phyloP scores from a whole-genome alignment of 768 basidiomycete species.

The Suillus clintonianus region DNA sequence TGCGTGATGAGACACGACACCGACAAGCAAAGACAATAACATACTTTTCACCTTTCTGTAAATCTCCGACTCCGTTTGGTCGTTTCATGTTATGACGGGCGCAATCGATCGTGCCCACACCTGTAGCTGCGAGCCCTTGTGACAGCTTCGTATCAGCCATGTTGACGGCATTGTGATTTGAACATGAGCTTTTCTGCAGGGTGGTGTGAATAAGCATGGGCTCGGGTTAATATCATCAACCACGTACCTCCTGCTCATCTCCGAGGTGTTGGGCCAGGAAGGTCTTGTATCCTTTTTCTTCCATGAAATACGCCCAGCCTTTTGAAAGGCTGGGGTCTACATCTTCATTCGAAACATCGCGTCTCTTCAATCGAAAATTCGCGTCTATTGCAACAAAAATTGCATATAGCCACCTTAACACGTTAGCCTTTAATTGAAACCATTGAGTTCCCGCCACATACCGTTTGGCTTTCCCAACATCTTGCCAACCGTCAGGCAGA shows the following conservation, averaged over 20 bases:
- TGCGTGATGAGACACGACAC: too few species aligned
- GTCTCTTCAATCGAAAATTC: conserved; percentile 12
- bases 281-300: conserved; percentile 1
- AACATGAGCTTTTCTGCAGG: not conserved
- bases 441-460: too few species aligned
- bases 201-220: not conserved
- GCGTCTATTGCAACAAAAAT: conserved; percentile 10
- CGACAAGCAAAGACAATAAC: too few species aligned
- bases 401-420: conserved; percentile 2
- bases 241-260: conserved; percentile 1
- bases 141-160: too few species aligned
- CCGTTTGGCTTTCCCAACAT: too few species aligned
- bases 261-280: conserved; percentile 3
- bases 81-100: too few species aligned
- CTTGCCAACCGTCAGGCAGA: conserved; percentile 7
- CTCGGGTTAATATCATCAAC: not conserved
- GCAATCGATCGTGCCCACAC: too few species aligned
- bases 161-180: not conserved
- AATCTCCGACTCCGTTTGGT: too few species aligned
- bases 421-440: too few species aligned
- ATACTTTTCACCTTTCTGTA: too few species aligned
- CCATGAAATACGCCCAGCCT: conserved; percentile 11
- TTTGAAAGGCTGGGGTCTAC: conserved; percentile 9
- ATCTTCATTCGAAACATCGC: not conserved
- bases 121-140: too few species aligned